phyloP scores from a whole-genome alignment of 2,329 filamentous ascomycete genomes.

The Fusarium pininemorale region DNA sequence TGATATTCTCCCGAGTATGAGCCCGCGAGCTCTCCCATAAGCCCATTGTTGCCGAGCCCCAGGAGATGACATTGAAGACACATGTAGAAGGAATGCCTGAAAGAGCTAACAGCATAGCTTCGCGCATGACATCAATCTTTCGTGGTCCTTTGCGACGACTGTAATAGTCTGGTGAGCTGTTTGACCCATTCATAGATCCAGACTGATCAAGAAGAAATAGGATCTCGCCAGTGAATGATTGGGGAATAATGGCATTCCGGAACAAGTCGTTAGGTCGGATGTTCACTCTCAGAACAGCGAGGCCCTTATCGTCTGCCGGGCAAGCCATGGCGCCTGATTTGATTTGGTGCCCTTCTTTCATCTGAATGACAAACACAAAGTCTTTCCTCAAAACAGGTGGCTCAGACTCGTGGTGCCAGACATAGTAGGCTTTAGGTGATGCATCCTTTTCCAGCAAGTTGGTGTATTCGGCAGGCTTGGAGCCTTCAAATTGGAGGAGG shows the following conservation, averaged over 20 bases:
- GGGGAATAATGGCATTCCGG: background rate
- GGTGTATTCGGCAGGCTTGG: background rate
- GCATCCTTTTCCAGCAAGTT: accelerated
- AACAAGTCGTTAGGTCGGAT: background rate
- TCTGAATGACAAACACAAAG: background rate
- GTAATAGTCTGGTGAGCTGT: no score
- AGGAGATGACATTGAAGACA: background rate
- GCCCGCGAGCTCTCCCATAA: background rate
- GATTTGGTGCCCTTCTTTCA: accelerated
- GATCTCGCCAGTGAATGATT: background rate
- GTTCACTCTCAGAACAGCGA: background rate
- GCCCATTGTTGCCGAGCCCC: accelerated
- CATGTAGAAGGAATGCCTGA: background rate
- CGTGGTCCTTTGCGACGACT: no score
- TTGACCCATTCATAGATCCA: no score
- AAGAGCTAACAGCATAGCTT: background rate
- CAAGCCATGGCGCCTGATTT: background rate
- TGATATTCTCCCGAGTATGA: accelerated
- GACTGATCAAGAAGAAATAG: background rate
- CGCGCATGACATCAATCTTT: background rate
- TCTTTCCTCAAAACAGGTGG: background rate
- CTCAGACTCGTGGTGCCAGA: background rate
- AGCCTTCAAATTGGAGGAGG: accelerated
- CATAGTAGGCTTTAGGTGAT: accelerated
- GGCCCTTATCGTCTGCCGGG: accelerated